Evolutionary conservation across 352 stramenopile genomes (phyloP).

Genomic region (Phytophthora vignae): DNA sequence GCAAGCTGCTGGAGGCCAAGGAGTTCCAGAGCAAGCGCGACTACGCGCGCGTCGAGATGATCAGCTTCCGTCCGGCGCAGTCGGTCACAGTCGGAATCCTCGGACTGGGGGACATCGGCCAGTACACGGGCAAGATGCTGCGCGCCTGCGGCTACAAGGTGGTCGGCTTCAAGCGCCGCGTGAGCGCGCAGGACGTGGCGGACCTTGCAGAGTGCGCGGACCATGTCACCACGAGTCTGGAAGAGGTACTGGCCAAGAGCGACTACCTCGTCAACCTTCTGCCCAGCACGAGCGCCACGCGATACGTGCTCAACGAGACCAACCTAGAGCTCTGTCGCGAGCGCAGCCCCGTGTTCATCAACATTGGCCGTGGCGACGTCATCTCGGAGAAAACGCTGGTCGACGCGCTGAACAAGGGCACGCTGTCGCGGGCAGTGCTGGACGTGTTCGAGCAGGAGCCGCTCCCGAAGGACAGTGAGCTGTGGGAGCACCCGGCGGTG

Average conservation of each 20-base stretch:
- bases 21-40: constrained; percentile 39
- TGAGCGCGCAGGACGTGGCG: constrained; percentile 23
- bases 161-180: constrained; percentile 63
- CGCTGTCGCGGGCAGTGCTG: constrained; percentile 69
- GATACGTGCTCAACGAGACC: constrained; percentile 61
- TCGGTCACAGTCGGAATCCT: constrained; percentile 58
- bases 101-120: constrained; percentile 59
- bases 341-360: constrained; percentile 83
- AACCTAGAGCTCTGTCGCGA: constrained; percentile 52
- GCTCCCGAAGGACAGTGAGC: constrained; percentile 51
- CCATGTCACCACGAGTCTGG: constrained; percentile 51
- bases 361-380: constrained; percentile 88
- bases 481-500: constrained; percentile 75
- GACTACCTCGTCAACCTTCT: constrained; percentile 90
- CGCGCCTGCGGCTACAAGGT: constrained; percentile 57
- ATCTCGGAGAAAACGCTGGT: constrained; percentile 70
- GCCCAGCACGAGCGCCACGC: constrained; percentile 77
- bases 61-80: constrained; percentile 35
- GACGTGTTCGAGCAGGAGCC: constrained; percentile 74
- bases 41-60: constrained; percentile 38
- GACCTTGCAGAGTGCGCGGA: constrained; percentile 37
- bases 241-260: constrained; percentile 53
- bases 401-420: constrained; percentile 61
- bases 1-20: constrained; percentile 42
- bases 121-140: constrained; percentile 55